phyloP scores from a whole-genome alignment of 2,329 filamentous ascomycete genomes.

The Fusarium chuoi region DNA sequence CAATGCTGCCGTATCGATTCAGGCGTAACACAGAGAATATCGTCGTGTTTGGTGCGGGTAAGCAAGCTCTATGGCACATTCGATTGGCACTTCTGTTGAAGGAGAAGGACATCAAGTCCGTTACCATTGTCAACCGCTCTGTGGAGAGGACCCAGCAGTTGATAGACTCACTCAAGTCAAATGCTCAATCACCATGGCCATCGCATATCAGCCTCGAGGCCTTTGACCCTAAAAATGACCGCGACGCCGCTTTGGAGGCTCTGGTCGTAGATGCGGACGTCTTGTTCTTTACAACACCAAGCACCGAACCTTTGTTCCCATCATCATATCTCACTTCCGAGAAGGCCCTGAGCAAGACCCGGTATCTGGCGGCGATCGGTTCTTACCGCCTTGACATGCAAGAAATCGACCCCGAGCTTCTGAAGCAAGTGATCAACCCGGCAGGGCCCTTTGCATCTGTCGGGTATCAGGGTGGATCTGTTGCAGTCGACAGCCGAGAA shows the following conservation, averaged over 20 bases:
- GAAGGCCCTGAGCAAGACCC: slow-evolving; percentile 37
- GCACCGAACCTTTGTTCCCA: slow-evolving; percentile 45
- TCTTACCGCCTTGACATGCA: slow-evolving; percentile 49
- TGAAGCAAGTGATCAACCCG: slow-evolving; percentile 38
- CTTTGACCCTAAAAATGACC: slow-evolving; percentile 18
- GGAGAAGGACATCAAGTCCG: slow-evolving; percentile 36
- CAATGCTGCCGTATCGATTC: slow-evolving; percentile 65
- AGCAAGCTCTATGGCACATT: slow-evolving; percentile 79
- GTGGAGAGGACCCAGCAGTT: slow-evolving; percentile 34
- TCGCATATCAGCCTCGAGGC: slow-evolving; percentile 27
- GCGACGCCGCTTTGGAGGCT: slow-evolving; percentile 25
- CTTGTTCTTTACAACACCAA: slow-evolving; percentile 48
- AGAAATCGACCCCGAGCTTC: slow-evolving; percentile 45
- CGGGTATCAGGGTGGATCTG: slow-evolving; percentile 9
- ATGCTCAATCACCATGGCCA: slow-evolving; percentile 14
- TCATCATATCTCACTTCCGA: slow-evolving; percentile 33
- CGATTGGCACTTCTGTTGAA: slow-evolving; percentile 69
- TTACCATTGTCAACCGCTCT: slow-evolving; percentile 51
- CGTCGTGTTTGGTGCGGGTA: slow-evolving; percentile 75
- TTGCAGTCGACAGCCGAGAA: slow-evolving; percentile 44
- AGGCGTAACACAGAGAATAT: slow-evolving; percentile 55
- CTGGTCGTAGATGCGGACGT: slow-evolving; percentile 40
- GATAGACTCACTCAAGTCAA: slow-evolving; percentile 28
- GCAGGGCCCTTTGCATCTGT: slow-evolving; percentile 1
- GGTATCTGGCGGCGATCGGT: slow-evolving; percentile 47